Evolutionary conservation across 257 asterid genomes (phyloP).

Genomic region (Capsicum pubescens): DNA sequence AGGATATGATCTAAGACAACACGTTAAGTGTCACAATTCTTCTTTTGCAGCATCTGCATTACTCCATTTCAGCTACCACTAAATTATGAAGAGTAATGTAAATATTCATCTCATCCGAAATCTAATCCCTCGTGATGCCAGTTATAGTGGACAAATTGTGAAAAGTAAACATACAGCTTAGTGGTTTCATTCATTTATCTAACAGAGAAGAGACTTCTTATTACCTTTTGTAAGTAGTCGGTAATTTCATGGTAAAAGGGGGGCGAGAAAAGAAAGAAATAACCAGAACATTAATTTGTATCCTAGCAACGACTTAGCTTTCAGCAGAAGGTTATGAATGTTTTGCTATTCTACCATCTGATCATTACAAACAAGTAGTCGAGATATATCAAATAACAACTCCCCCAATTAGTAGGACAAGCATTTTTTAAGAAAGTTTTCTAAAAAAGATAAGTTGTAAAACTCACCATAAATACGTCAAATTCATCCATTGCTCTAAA

Average conservation of each 20-base stretch:
- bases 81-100: background rate
- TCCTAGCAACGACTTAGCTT: slow-evolving; percentile 1
- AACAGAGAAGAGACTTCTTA: slow-evolving; percentile 6
- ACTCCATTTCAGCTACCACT: background rate
- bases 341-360: background rate
- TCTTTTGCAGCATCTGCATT: slow-evolving; percentile 1
- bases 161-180: background rate
- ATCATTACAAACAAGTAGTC: background rate
- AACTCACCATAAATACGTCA: slow-evolving; percentile 90
- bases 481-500: slow-evolving; percentile 99
- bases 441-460: slow-evolving; percentile 20
- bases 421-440: background rate
- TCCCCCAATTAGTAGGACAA: background rate
- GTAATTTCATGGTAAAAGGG: background rate
- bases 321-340: slow-evolving; percentile 9
- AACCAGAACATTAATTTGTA: background rate
- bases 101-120: background rate
- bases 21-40: background rate
- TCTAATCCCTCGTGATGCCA: background rate
- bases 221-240: background rate
- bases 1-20: slow-evolving; percentile 16
- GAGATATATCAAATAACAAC: background rate
- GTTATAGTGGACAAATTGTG: slow-evolving; percentile 4
- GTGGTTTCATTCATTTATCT: slow-evolving; percentile 17
- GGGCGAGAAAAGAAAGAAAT: background rate